Evolutionary conservation across 306 rosid species (phyloP).

Genomic region (Potentilla sterilis): DNA sequence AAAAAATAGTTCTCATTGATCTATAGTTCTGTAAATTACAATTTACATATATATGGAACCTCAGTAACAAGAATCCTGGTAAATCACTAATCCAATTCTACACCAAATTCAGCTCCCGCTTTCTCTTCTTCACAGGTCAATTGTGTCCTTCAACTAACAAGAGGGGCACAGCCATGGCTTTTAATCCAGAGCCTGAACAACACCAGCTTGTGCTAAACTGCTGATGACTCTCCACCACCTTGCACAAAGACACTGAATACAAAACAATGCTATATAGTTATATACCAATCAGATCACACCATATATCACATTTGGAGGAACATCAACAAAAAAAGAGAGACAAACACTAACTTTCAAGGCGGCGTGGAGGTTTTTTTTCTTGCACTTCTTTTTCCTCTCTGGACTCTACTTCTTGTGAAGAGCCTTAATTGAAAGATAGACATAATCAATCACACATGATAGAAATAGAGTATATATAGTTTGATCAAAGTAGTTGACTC

Average conservation of each 20-base stretch:
- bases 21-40: too few species aligned
- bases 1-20: not conserved
- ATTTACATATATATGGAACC: not conserved
- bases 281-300: not conserved
- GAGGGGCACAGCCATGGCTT: not conserved
- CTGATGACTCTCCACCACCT: not conserved
- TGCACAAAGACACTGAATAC: not conserved
- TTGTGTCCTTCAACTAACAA: not conserved
- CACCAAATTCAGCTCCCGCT: not conserved
- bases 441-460: not conserved
- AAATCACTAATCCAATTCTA: not conserved
- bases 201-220: not conserved
- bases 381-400: too few species aligned
- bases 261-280: not conserved
- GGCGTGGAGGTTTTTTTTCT: not conserved
- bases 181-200: not conserved
- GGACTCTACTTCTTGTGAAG: not conserved
- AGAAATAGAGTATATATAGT: not conserved
- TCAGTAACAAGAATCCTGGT: not conserved
- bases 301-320: not conserved
- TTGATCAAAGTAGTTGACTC: not conserved
- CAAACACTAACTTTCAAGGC: not conserved
- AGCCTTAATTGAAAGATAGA: not conserved
- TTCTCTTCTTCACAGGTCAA: not conserved
- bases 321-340: not conserved